phyloP scores from a whole-genome alignment of 2,329 filamentous ascomycete genomes.

The Claviceps citrina region DNA sequence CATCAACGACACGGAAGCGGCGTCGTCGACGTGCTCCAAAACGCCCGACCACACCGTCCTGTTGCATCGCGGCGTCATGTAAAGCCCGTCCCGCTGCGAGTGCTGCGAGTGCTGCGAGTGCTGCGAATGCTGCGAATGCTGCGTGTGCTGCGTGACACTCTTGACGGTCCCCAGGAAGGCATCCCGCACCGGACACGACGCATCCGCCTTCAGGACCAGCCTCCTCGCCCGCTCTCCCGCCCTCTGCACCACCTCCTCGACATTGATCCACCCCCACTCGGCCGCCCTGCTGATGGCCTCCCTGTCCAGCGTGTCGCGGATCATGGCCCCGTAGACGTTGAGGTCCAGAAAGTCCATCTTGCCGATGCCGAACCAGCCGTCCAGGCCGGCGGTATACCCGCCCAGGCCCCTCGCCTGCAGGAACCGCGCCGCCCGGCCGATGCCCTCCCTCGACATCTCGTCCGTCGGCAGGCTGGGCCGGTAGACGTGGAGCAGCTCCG shows the following conservation, averaged over 20 bases:
- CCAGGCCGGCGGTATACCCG: slow-evolving; percentile 4
- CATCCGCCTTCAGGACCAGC: background rate
- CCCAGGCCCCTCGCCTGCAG: slow-evolving; percentile 5
- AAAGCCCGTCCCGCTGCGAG: slow-evolving; percentile 1
- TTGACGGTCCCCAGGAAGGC: background rate
- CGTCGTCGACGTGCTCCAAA: background rate
- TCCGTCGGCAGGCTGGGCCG: slow-evolving; percentile 15
- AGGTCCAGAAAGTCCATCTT: slow-evolving; percentile 13
- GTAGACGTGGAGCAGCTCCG: slow-evolving; percentile 6
- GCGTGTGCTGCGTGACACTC: background rate
- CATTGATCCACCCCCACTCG: slow-evolving; percentile 8
- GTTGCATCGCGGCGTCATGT: slow-evolving; percentile 2
- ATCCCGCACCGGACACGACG: background rate
- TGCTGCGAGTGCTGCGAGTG: no score
- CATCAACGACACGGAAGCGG: background rate
- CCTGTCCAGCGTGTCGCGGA: slow-evolving; percentile 11
- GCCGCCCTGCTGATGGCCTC: slow-evolving; percentile 5
- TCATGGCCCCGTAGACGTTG: slow-evolving; percentile 10
- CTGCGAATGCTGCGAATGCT: no score
- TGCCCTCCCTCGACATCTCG: slow-evolving; percentile 7
- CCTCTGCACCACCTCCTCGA: background rate
- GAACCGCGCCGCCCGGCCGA: slow-evolving; percentile 9
- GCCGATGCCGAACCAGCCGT: slow-evolving; percentile 6
- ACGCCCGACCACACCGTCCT: slow-evolving; percentile 3
- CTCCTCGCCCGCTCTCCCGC: slow-evolving; percentile 1